Percentiles rank a stretch among this genome's conserved stretches.
Conservation (phyloP, 2,329 filamentous ascomycete genomes). For the Trichoderma atrobrunneum region DNA sequence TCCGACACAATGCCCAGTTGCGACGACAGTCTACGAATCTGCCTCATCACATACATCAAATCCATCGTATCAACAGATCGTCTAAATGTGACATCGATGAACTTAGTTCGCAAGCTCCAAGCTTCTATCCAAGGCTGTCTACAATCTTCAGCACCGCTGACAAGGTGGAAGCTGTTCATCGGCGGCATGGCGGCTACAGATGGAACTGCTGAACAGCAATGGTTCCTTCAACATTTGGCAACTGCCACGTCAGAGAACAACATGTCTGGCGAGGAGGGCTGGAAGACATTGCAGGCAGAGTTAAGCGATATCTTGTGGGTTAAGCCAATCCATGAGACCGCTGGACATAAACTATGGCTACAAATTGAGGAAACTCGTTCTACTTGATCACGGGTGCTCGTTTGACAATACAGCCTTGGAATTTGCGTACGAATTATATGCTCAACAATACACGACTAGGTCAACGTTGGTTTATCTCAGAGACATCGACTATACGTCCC, state of each 20-base stretch:
- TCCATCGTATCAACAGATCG: not conserved
- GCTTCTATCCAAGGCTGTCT: not conserved
- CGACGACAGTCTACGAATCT: not conserved
- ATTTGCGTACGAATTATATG: accelerated
- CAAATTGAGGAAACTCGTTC: not conserved
- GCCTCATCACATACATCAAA: conserved; percentile 7
- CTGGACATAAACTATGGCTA: not conserved
- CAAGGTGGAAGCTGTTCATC: not conserved
- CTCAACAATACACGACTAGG: not conserved
- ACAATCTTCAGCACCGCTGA: not conserved
- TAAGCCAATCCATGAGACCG: not conserved
- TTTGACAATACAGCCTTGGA: not conserved
- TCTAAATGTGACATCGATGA: not conserved
- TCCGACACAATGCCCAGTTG: not conserved
- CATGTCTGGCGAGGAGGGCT: not conserved
- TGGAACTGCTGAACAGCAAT: not conserved
- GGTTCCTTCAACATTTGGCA: not conserved
- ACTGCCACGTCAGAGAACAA: not conserved
- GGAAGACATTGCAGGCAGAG: not conserved
- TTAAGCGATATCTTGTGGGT: not conserved
- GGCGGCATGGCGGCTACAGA: not conserved
- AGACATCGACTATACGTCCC: not conserved
- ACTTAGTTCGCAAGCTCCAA: not conserved
- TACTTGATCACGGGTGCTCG: not conserved
- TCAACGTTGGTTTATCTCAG: accelerated